These are phyloP conservation scores for Pseudonectria foliicola DNA, from an alignment of 2,329 filamentous ascomycete genomes.

Conservation along the genomic window DNA sequence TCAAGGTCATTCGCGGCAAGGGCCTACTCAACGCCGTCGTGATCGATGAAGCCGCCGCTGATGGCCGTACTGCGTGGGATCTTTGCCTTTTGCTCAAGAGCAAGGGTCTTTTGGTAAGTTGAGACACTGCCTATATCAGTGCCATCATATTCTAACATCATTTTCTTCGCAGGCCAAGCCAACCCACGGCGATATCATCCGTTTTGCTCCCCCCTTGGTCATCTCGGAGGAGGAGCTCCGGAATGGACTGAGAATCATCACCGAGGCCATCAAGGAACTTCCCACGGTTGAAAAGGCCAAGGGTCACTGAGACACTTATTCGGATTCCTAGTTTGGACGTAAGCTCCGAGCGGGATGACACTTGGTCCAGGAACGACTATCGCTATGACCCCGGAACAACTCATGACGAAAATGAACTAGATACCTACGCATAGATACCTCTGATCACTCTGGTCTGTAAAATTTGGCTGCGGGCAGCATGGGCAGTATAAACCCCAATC, in stretches of 20 bases:
- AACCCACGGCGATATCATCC: constrained; percentile 97
- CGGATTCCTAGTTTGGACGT: background rate
- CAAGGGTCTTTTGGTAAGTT: constrained; percentile 82
- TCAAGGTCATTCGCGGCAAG: constrained; percentile 81
- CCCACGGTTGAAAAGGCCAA: constrained; percentile 45
- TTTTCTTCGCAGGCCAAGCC: constrained; percentile 70
- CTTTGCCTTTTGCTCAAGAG: constrained; percentile 91
- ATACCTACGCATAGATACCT: too few species aligned
- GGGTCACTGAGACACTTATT: constrained; percentile 33
- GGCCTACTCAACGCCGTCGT: constrained; percentile 92
- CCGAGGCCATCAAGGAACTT: constrained; percentile 73
- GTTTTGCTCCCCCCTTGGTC: constrained; percentile 90
- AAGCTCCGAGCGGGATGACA: constrained; percentile 12
- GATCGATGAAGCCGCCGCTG: constrained; percentile 82
- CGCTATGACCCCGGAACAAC: too few species aligned
- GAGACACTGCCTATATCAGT: background rate
- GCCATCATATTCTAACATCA: constrained; percentile 1
- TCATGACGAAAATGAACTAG: too few species aligned
- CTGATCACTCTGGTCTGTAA: too few species aligned
- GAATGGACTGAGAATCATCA: constrained; percentile 70
- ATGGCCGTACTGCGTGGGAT: constrained; percentile 89
- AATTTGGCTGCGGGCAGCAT: too few species aligned
- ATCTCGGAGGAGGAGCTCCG: constrained; percentile 84
- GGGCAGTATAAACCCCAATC: too few species aligned
- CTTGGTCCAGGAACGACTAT: too few species aligned